phyloP scores from a whole-genome alignment of 1,139 yeast genomes.

The Pichiaceae sp. region DNA sequence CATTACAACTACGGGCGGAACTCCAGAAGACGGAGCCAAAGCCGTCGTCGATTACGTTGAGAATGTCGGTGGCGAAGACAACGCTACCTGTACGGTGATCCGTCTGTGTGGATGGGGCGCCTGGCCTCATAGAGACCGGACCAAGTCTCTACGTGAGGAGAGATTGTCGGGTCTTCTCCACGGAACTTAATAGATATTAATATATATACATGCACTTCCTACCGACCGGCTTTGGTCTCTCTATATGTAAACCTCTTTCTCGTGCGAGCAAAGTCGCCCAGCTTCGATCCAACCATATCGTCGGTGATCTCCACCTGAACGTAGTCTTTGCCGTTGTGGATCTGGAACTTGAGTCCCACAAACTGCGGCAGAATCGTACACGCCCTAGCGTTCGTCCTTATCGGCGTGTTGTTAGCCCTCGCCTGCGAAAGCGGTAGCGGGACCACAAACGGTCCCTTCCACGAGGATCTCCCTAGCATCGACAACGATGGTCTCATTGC shows the following conservation, averaged over 20 bases:
- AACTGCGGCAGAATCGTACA: slow-evolving; percentile 94
- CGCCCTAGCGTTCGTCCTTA: slow-evolving; percentile 88
- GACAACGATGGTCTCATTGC: slow-evolving; percentile 51
- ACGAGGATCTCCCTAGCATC: slow-evolving; percentile 61
- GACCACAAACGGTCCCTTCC: slow-evolving; percentile 92
- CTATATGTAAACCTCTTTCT: slow-evolving; percentile 81
- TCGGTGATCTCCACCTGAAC: slow-evolving; percentile 83
- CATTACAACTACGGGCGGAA: slow-evolving; percentile 73
- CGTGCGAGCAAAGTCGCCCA: slow-evolving; percentile 94
- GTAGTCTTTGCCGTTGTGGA: slow-evolving; percentile 93
- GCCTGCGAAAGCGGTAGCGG: slow-evolving; percentile 90
- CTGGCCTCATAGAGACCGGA: slow-evolving; percentile 79
- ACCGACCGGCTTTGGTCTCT: slow-evolving; percentile 47
- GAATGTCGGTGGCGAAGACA: slow-evolving; percentile 87
- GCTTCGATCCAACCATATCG: slow-evolving; percentile 95
- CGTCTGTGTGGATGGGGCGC: slow-evolving; percentile 87
- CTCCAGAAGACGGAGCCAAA: slow-evolving; percentile 80
- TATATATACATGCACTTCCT: slow-evolving; percentile 6
- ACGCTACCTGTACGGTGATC: slow-evolving; percentile 81
- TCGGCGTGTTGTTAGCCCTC: slow-evolving; percentile 68
- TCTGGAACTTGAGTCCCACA: slow-evolving; percentile 88
- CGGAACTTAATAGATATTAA: slow-evolving; percentile 1
- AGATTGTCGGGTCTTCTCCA: slow-evolving; percentile 32
- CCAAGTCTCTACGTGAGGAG: slow-evolving; percentile 74
- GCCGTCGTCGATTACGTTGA: slow-evolving; percentile 81